Conservation (phyloP, 2,329 filamentous ascomycete species). For the Talaromyces sp. region DNA sequence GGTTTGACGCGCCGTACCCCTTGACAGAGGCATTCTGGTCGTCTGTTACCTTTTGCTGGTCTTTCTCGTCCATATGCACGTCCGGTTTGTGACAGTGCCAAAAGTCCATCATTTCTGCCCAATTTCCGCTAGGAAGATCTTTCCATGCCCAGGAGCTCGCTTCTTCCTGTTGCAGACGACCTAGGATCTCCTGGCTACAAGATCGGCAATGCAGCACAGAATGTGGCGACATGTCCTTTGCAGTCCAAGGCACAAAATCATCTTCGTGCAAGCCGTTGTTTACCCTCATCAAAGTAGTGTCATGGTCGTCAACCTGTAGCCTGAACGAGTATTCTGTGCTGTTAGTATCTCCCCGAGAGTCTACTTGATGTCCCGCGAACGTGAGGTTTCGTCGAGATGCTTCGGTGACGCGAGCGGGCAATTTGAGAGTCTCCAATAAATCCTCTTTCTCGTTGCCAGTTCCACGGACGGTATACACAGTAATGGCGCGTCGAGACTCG, state of each 20-base stretch:
- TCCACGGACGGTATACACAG: slow-evolving; percentile 30
- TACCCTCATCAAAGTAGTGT: slow-evolving; percentile 11
- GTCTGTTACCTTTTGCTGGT: slow-evolving; percentile 31
- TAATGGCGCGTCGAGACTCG: slow-evolving; percentile 30
- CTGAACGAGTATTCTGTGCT: slow-evolving; percentile 49
- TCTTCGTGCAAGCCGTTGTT: slow-evolving; percentile 19
- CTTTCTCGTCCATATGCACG: slow-evolving; percentile 39
- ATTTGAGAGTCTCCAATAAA: slow-evolving; percentile 38
- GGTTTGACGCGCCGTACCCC: slow-evolving; percentile 79
- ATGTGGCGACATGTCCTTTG: slow-evolving; percentile 30
- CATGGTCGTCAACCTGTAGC: slow-evolving; percentile 46
- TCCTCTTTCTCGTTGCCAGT: slow-evolving; percentile 15
- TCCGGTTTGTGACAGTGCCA: slow-evolving; percentile 98
- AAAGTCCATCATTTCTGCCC: slow-evolving; percentile 99
- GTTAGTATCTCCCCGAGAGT: slow-evolving; percentile 2
- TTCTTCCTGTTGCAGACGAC: slow-evolving; percentile 7
- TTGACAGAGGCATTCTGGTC: slow-evolving; percentile 54
- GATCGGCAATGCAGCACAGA: slow-evolving; percentile 33
- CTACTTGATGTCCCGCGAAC: slow-evolving; percentile 6
- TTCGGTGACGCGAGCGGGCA: slow-evolving; percentile 40
- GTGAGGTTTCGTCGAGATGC: slow-evolving; percentile 21
- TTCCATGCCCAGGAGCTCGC: slow-evolving; percentile 63
- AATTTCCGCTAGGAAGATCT: slow-evolving; percentile 91
- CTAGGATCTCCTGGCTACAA: slow-evolving; percentile 31
- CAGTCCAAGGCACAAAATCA: slow-evolving; percentile 35